phyloP scores from a whole-genome alignment of 2,329 filamentous ascomycete species.

The Ceratocystis harringtonii region DNA sequence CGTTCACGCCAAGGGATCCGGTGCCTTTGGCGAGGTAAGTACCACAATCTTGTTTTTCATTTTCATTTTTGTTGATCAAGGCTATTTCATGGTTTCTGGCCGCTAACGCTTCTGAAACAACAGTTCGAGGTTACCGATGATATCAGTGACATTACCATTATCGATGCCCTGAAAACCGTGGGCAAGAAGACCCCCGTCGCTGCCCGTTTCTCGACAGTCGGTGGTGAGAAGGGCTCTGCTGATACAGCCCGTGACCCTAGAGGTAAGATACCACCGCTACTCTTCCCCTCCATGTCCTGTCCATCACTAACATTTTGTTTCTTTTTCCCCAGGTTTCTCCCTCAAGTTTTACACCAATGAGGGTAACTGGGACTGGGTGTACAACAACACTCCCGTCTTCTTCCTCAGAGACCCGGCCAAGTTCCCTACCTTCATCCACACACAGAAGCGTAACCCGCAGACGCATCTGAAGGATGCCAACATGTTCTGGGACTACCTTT shows the following conservation, averaged over 20 bases:
- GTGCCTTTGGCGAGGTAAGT: constrained; percentile 32
- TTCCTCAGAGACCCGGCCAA: constrained; percentile 61
- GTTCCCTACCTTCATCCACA: constrained; percentile 63
- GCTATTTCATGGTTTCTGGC: too few species aligned
- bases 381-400: constrained; percentile 65
- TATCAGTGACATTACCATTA: constrained; percentile 40
- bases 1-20: constrained; percentile 45
- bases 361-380: constrained; percentile 59
- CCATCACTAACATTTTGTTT: background rate
- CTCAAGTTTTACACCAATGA: constrained; percentile 58
- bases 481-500: constrained; percentile 37
- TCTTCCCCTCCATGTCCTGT: background rate
- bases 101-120: background rate
- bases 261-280: constrained; percentile 26
- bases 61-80: background rate
- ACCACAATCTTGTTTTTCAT: too few species aligned
- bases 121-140: constrained; percentile 31
- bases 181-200: constrained; percentile 56
- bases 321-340: constrained; percentile 37
- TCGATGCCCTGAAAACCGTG: constrained; percentile 39
- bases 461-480: constrained; percentile 57
- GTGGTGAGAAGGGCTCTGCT: constrained; percentile 55
- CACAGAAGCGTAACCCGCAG: constrained; percentile 60
- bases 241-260: constrained; percentile 58
- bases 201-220: constrained; percentile 60